Evolutionary conservation across 768 basidiomycete species (phyloP), one percentile per base, ranked within the genome.

Genomic region (Boletus huronensis): DNA sequence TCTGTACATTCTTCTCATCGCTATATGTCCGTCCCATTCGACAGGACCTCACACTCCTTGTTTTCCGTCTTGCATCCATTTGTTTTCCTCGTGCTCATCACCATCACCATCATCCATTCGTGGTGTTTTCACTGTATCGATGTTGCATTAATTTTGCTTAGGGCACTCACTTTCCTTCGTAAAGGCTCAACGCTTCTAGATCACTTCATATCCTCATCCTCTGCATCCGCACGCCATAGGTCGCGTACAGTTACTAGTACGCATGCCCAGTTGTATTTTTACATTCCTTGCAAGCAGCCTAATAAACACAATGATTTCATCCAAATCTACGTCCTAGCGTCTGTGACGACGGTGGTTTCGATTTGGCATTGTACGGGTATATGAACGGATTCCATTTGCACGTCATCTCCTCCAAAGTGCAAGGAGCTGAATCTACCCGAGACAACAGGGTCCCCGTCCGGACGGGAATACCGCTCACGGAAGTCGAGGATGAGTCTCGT

Each of bases 401-500:
- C 16, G 3, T 52, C 50, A 13, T 58, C 53, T 13, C 52, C 42
- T 49, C 54, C 46, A 5, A 62, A 60, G 13, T 56, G 58, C 13
- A 69, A 23, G 8, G 68, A 53, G n/a, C 60, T 62, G 10, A 25
- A 40, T 43, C 44, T 48, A 17, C 43, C 50, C 6, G 58, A 57
- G 23, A 54, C 32, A 19, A 53, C 13, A 1, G 54, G 44, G 13
- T 54, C 64, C 5, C 29, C 19, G 11, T 64, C 62, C n/a, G 49
- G 3, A 16, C 51, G 58, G 23, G 60, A 34, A 28, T 61, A 70
- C 16, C 70, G 70, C 50, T 66, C 68, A 2, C 68, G 70, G 44
- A 71, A 70, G 29, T 64, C 59, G 48, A 70, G 64, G 34, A 70
- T 68, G 34, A 70, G 66, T 29, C 68, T 56, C 21, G 68, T 70